phyloP scores from a whole-genome alignment of 202 grass and related monocot genomes.

The Brachypodium distachyon region DNA sequence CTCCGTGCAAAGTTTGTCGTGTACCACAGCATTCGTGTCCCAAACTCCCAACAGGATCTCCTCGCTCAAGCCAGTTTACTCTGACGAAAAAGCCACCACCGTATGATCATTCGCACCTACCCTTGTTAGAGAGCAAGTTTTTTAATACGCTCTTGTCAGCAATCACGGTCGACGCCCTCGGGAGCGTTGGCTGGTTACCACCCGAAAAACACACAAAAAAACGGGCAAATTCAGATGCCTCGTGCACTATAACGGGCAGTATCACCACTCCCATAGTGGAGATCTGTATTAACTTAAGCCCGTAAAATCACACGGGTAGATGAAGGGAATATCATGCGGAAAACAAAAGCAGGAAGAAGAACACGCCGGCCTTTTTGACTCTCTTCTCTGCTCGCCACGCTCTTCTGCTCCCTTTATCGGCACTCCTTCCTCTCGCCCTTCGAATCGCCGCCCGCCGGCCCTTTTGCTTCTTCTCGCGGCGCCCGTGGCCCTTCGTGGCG shows the following conservation, averaged over 20 bases:
- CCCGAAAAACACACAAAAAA: background rate
- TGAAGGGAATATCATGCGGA: slow-evolving; percentile 8
- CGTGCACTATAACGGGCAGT: background rate
- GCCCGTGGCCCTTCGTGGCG: background rate
- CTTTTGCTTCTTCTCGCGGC: background rate
- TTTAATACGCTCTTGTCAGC: background rate
- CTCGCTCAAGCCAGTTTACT: background rate
- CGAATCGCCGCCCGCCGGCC: no score
- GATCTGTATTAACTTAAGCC: background rate
- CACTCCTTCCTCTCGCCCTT: background rate
- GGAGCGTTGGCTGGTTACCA: background rate
- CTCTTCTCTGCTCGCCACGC: background rate
- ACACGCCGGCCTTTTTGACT: background rate
- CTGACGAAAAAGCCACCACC: no score
- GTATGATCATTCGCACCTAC: background rate
- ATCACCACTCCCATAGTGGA: background rate
- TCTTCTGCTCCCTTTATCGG: background rate
- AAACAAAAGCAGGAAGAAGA: slow-evolving; percentile 3
- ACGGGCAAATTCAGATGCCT: background rate
- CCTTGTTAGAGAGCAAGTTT: background rate
- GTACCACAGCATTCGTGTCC: background rate
- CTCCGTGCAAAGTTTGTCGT: background rate
- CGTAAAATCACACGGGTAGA: background rate
- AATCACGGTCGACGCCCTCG: background rate
- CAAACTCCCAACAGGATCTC: background rate